Base-by-base conservation (phyloP, 2,329 filamentous ascomycete genomes). In the Hyphodiscus sp. region DNA sequence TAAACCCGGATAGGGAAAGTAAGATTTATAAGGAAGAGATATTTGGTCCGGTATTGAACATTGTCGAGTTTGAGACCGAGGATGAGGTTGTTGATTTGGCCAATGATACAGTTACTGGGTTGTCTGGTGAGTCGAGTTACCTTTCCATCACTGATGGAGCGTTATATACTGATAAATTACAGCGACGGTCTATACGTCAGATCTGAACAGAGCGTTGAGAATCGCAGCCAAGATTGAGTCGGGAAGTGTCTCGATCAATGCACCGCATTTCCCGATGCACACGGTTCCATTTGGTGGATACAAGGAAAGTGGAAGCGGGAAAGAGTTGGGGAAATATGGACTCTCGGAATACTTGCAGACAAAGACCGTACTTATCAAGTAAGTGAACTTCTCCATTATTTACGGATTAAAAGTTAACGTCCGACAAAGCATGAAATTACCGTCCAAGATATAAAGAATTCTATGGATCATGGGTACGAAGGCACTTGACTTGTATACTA, bases 281-380 rank as follows among this genome's bases (percentile, higher is more conserved):
- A 74, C 81, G 62, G 64, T 84, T 44, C 68, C 63, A 3, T 90
- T 90, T 61, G 84, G 85, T 45, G 88, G 89, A 0, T 87, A 78
- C 74, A 91, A 90, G 71, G 79, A 89, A 71, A 80, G 74, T 45
- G 87, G 88, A 52, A 86, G 88, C 50, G 87, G 87, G 20, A 82
- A 85, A 50, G 88, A 92, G 69, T 73, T 86, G 5, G 83, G 84
- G 56, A 81, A 85, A 72, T 78, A 78, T 45, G 83, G 81, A 1
- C 68, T 87, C 47, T 71, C 74, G 41, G 82, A 82, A 71, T 87
- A 86, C 69, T 81, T 80, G 16, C 76, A 86, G 67, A 79, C 74
- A 66, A 87, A 86, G 76, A 79, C 78, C 1, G 80, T 86, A 10
- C 71, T 73, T 23, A 79, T 84, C 65, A 65, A 66, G 57, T 58